A percentile compares a stretch with the other conserved stretches of the same genome.
Conservation (phyloP, 768 basidiomycete species). For the Phaffia australis region DNA sequence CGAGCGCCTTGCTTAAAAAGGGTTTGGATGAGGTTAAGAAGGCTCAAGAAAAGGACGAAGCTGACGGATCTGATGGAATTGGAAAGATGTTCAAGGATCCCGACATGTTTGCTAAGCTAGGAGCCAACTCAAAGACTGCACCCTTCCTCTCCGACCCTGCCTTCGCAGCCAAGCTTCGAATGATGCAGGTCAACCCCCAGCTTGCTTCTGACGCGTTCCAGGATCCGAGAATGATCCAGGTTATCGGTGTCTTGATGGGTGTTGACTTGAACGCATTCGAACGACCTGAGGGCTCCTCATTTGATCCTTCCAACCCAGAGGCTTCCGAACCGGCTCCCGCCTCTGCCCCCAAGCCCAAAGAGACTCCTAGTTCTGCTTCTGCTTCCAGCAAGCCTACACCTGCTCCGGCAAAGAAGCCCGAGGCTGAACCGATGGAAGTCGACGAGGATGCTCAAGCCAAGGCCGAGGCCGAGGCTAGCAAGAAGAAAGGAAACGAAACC, state of each 20-base stretch:
- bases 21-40: constrained; percentile 80
- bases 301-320: constrained; percentile 22
- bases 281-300: constrained; percentile 64
- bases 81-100: constrained; percentile 75
- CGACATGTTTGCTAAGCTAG: constrained; percentile 68
- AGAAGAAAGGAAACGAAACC: constrained; percentile 62
- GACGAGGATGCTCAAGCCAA: constrained; percentile 62
- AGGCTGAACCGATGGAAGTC: constrained; percentile 40
- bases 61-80: constrained; percentile 48
- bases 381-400: constrained; percentile 32
- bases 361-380: constrained; percentile 28
- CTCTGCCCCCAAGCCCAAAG: constrained; percentile 6
- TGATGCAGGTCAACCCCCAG: constrained; percentile 32
- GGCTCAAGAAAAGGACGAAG: constrained; percentile 61
- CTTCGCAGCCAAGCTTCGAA: constrained; percentile 55
- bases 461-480: constrained; percentile 65
- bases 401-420: constrained; percentile 36
- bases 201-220: constrained; percentile 46
- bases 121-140: constrained; percentile 71
- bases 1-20: constrained; percentile 68
- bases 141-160: constrained; percentile 71
- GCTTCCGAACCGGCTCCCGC: constrained; percentile 16
- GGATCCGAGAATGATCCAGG: constrained; percentile 77
- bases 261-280: constrained; percentile 79
- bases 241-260: constrained; percentile 83